phyloP scores from a whole-genome alignment of 106 monocot species.

The Vanilla planifolia region DNA sequence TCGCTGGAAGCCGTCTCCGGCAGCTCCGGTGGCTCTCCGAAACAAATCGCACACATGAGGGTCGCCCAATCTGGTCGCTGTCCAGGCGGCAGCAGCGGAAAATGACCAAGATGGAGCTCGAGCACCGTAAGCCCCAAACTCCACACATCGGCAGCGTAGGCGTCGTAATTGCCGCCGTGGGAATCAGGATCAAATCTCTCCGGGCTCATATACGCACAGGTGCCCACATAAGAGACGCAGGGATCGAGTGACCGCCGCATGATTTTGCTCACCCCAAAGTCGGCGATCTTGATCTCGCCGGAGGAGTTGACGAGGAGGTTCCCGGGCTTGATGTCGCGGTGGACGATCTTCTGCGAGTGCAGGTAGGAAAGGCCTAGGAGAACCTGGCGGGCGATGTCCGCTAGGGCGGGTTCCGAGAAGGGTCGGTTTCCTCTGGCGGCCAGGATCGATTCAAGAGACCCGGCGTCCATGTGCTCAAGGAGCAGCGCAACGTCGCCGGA shows the following conservation, averaged over 20 bases:
- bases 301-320: slow-evolving; percentile 35
- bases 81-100: slow-evolving; percentile 65
- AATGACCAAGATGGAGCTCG: slow-evolving; percentile 56
- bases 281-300: slow-evolving; percentile 73
- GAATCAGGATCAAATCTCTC: slow-evolving; percentile 72
- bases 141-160: slow-evolving; percentile 85
- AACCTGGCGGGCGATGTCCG: slow-evolving; percentile 44
- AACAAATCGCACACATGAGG: slow-evolving; percentile 92
- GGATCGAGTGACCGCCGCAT: slow-evolving; percentile 39
- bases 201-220: slow-evolving; percentile 86
- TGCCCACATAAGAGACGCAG: slow-evolving; percentile 70
- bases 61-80: slow-evolving; percentile 81
- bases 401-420: slow-evolving; percentile 42
- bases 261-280: slow-evolving; percentile 66
- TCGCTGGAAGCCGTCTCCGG: slow-evolving; percentile 42
- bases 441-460: slow-evolving; percentile 26
- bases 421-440: slow-evolving; percentile 1
- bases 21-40: slow-evolving; percentile 56
- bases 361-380: slow-evolving; percentile 48
- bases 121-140: slow-evolving; percentile 59
- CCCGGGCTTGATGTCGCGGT: slow-evolving; percentile 51
- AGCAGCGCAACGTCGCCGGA: slow-evolving; percentile 41
- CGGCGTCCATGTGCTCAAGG: slow-evolving; percentile 43
- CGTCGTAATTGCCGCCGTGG: slow-evolving; percentile 48
- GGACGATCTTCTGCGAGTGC: slow-evolving; percentile 49